Evolutionary conservation across 495 filamentous ascomycete species (phyloP), one percentile per base, ranked within the genome.

Genomic region (Echria macrotheca): DNA sequence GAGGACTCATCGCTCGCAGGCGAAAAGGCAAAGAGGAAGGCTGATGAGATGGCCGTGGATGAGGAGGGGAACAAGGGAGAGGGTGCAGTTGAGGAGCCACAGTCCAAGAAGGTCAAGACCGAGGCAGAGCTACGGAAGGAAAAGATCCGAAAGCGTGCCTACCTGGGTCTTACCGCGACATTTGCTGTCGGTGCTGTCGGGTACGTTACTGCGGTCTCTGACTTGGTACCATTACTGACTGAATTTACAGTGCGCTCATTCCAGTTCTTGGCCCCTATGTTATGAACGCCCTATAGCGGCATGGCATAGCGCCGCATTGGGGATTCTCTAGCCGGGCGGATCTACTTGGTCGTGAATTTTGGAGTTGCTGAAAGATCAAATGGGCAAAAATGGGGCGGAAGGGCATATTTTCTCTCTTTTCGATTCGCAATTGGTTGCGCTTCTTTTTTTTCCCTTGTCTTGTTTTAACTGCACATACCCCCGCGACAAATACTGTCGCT

Each of bases 121-220:
- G 71, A 89, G 33, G 78, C 84, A 14, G 83, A 91, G 64, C 61
- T 95, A 49, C 82, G 82, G 65, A 89, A 84, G 64, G 86, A 95
- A 67, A 84, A 78, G 53, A 84, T 95, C 32, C 81, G 84, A 66
- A 89, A 82, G 58, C 80, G 87, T 57, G 88, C 91, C 44, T 73
- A 93, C 48, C 73, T 94, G 57, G 91, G 93, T 35, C 76, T 96
- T 44, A 86, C 82, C 28, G 89, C 84, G 33, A 88, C 85, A 18
- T 78, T 96, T 65, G 85, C 62, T 24, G 60, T 65, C 29, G 62
- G 62, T 19, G 62, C 86, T 23, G 74, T 96, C 69, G 90, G 89
- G 91, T 96, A 76, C 69, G 89, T 84, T 19, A 15, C 33, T n/a
- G 26, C 11, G 12, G n/a, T 5, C 29, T 36, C 0, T 8, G n/a